phyloP scores from a whole-genome alignment of 176 grass and related monocot genomes.

The Melocanna baccifera region DNA sequence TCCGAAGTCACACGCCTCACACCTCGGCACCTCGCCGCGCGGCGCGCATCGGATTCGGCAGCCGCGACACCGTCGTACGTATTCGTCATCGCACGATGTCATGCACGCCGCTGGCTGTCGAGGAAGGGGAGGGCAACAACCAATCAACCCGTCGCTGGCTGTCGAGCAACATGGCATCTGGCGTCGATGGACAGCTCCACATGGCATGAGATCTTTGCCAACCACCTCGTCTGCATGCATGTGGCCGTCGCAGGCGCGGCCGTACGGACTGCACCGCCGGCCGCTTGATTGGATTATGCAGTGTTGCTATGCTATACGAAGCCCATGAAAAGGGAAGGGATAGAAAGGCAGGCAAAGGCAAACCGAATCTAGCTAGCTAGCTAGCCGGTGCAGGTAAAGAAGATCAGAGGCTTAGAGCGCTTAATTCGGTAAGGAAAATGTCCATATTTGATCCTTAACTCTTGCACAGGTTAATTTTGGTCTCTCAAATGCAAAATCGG shows the following conservation, averaged over 20 bases:
- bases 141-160: background rate
- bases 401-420: background rate
- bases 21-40: background rate
- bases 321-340: background rate
- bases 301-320: too few relatives aligned
- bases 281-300: background rate
- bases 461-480: too few relatives aligned
- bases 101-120: background rate
- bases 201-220: slow-evolving; percentile 39
- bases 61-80: background rate
- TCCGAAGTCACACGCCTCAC: background rate
- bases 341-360: background rate
- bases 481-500: too few relatives aligned
- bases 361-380: slow-evolving; percentile 5
- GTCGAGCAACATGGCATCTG: background rate
- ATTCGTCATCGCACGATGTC: background rate
- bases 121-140: too few relatives aligned
- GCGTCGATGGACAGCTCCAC: slow-evolving; percentile 14
- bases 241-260: slow-evolving; percentile 16
- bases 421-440: too few relatives aligned
- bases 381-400: background rate
- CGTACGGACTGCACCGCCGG: slow-evolving; percentile 20
- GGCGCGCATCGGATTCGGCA: background rate
- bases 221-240: slow-evolving; percentile 30
- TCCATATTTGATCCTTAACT: too few relatives aligned